phyloP scores from a whole-genome alignment of 2,329 filamentous ascomycete genomes.

The Thielaviopsis ethacetica region DNA sequence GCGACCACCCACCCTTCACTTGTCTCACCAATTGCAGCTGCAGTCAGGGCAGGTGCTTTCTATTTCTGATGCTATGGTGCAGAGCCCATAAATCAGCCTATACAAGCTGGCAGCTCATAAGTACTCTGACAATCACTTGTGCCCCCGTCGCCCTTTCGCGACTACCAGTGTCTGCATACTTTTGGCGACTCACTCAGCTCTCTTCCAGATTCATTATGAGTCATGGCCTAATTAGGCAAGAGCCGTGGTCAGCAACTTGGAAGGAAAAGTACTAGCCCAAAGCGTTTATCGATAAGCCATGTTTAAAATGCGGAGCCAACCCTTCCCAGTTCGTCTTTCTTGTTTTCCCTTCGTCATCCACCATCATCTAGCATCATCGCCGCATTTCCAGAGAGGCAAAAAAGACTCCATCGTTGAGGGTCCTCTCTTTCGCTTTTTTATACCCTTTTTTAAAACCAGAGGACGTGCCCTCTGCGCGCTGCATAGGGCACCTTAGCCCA shows the following conservation, averaged over 20 bases:
- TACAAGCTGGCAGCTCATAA: no score
- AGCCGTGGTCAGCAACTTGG: not conserved
- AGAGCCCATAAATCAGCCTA: no score
- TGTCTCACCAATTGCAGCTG: no score
- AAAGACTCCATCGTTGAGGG: not conserved
- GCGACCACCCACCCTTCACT: no score
- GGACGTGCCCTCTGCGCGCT: conserved; percentile 8
- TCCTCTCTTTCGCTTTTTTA: not conserved
- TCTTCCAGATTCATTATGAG: not conserved
- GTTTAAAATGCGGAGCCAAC: not conserved
- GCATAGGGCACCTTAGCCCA: conserved; percentile 7
- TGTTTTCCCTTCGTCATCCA: conserved; percentile 3
- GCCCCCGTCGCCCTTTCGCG: no score
- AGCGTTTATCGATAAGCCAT: not conserved
- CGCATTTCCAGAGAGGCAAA: not conserved
- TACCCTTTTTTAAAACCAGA: conserved; percentile 1
- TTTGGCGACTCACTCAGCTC: not conserved
- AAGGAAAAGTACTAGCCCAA: not conserved
- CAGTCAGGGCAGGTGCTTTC: no score
- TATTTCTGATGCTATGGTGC: no score
- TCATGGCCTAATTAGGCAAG: conserved; percentile 3
- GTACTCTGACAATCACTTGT: no score
- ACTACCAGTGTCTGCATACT: not conserved
- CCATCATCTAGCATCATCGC: not conserved
- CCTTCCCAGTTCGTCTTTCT: not conserved